phyloP scores from a whole-genome alignment of 768 basidiomycete genomes.

The Tylopilus plumbeoviolaceoides region DNA sequence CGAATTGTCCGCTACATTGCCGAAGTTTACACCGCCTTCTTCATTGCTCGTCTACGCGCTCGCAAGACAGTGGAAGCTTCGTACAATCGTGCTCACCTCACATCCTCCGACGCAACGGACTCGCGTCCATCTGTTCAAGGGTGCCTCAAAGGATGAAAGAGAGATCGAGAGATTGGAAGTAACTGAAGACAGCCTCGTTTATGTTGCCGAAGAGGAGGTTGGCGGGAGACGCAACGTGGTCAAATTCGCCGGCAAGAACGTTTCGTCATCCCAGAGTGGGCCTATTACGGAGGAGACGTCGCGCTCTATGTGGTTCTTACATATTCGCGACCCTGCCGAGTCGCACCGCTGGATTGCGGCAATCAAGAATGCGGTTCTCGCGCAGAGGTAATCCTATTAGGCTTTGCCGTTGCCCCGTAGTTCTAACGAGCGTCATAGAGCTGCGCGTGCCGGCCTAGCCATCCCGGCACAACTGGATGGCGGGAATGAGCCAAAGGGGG shows the following conservation, averaged over 20 bases:
- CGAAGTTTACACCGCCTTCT: constrained; percentile 65
- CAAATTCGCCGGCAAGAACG: constrained; percentile 64
- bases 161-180: constrained; percentile 76
- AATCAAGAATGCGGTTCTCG: constrained; percentile 69
- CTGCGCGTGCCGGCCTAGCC: constrained; percentile 64
- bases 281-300: neutral
- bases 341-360: constrained; percentile 73
- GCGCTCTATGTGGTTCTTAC: constrained; percentile 52
- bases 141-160: constrained; percentile 50
- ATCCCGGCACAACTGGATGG: constrained; percentile 38
- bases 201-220: constrained; percentile 56
- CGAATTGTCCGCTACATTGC: constrained; percentile 50
- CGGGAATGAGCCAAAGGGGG: constrained; percentile 64
- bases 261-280: constrained; percentile 39
- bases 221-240: constrained; percentile 50
- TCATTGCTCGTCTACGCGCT: constrained; percentile 71
- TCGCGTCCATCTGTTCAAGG: constrained; percentile 75
- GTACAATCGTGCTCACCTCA: constrained; percentile 57
- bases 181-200: constrained; percentile 72
- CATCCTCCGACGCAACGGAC: constrained; percentile 34
- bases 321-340: constrained; percentile 56
- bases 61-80: constrained; percentile 67
- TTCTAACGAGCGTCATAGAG: constrained; percentile 36
- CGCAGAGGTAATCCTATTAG: constrained; percentile 49
- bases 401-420: neutral